Conservation (phyloP, 495 filamentous ascomycete species). For the Xylaria flabelliformis region DNA sequence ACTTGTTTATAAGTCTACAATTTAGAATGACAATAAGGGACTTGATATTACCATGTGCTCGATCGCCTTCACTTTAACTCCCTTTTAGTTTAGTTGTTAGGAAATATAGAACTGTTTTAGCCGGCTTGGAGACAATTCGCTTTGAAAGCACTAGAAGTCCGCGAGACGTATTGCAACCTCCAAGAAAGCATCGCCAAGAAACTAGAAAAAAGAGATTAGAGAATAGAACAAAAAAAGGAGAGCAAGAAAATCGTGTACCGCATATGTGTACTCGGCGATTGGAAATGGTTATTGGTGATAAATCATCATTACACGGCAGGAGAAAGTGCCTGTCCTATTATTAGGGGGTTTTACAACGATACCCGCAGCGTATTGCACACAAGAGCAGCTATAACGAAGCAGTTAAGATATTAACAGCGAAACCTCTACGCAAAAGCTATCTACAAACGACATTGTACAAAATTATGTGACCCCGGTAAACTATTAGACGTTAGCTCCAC, state of each 20-base stretch:
- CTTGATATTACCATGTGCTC: not conserved
- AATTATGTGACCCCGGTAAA: not conserved
- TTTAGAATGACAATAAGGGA: not conserved
- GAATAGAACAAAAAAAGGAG: not conserved
- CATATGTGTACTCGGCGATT: not conserved
- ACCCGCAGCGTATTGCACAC: not conserved
- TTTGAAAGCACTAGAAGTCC: not conserved
- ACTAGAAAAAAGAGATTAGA: not conserved
- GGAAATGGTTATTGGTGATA: not conserved
- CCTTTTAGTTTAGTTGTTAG: not conserved
- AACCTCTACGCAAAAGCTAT: not conserved
- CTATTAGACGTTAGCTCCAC: conserved; percentile 6
- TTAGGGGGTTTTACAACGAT: not conserved
- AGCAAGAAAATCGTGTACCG: not conserved
- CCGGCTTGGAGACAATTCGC: not conserved
- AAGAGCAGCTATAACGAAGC: not conserved
- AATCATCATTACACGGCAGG: not conserved
- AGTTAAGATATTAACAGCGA: not conserved
- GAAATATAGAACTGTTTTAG: not conserved
- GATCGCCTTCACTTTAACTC: not conserved
- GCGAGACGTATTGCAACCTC: not conserved
- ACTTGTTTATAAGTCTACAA: too few relatives aligned
- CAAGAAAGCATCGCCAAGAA: not conserved
- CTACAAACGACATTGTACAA: not conserved
- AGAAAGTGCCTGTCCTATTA: not conserved